phyloP scores from a whole-genome alignment of 176 grass and related monocot genomes.

The Secale cereale region DNA sequence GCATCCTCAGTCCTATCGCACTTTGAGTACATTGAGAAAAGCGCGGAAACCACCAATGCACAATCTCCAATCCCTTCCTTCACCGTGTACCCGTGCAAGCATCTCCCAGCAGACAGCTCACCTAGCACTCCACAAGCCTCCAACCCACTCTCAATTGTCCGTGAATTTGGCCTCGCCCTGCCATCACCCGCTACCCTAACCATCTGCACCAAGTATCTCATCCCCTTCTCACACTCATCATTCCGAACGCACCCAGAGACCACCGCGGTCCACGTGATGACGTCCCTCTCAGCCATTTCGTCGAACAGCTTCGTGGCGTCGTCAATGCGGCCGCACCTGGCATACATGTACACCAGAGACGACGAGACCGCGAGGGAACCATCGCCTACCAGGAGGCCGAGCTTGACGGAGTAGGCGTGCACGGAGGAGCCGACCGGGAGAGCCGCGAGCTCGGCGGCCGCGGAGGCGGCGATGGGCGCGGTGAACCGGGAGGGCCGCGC shows the following conservation, averaged over 20 bases:
- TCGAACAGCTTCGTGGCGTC: conserved; percentile 57
- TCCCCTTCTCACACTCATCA: conserved; percentile 14
- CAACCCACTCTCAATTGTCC: conserved; percentile 58
- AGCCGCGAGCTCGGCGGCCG: conserved; percentile 51
- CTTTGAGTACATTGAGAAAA: conserved; percentile 75
- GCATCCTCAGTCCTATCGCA: conserved; percentile 49
- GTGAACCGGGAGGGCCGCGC: conserved; percentile 53
- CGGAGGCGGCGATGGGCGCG: conserved; percentile 51
- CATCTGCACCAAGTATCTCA: conserved; percentile 48
- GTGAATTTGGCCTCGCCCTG: conserved; percentile 39
- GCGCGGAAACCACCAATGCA: conserved; percentile 28
- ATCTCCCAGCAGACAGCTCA: conserved; percentile 38
- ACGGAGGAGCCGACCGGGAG: conserved; percentile 42
- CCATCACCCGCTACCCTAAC: conserved; percentile 3
- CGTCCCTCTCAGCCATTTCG: conserved; percentile 65
- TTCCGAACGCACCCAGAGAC: conserved; percentile 66
- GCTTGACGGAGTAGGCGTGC: conserved; percentile 49
- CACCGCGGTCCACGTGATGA: conserved; percentile 65
- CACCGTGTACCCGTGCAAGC: conserved; percentile 48
- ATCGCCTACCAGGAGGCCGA: conserved; percentile 44
- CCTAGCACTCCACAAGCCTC: conserved; percentile 49
- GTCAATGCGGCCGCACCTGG: conserved; percentile 29
- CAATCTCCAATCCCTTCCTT: conserved; percentile 37
- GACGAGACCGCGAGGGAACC: conserved; percentile 52
- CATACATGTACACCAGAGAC: conserved; percentile 68